Evolutionary conservation across 371 early-diverging fungal species (phyloP).

Genomic region (Dinochytrium kinnereticum): DNA sequence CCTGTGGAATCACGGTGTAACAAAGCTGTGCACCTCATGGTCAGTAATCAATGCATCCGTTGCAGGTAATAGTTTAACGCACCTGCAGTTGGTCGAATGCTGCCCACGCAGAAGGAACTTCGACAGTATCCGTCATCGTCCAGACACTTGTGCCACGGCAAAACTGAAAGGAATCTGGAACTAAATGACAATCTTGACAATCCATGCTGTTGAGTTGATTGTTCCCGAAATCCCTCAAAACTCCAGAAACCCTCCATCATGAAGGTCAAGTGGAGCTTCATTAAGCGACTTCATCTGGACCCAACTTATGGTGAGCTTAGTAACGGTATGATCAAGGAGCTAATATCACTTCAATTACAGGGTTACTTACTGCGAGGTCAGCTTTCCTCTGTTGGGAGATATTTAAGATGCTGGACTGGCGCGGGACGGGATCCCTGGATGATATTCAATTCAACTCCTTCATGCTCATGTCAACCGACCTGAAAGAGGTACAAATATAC

Average conservation of each 20-base stretch:
- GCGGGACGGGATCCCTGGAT: conserved; percentile 46
- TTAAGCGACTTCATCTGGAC: conserved; percentile 51
- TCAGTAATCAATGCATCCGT: background rate
- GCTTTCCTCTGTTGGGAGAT: conserved; percentile 44
- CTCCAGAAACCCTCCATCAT: too few relatives aligned
- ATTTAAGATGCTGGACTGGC: conserved; percentile 51
- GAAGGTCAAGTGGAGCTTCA: conserved; percentile 49
- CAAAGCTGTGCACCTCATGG: too few relatives aligned
- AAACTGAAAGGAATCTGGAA: too few relatives aligned
- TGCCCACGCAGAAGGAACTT: conserved; percentile 25
- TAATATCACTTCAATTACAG: conserved; percentile 2
- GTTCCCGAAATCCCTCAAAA: too few relatives aligned
- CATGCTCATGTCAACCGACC: conserved; percentile 46
- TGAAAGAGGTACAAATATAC: conserved; percentile 40
- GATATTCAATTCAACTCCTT: conserved; percentile 51
- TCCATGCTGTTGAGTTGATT: too few relatives aligned
- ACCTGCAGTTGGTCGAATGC: conserved; percentile 34
- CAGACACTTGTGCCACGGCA: too few relatives aligned
- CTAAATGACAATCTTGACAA: too few relatives aligned
- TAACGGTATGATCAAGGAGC: background rate
- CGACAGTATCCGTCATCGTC: background rate
- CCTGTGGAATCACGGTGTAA: conserved; percentile 31
- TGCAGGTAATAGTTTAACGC: conserved; percentile 5
- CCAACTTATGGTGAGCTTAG: conserved; percentile 39
- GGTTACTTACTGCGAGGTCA: conserved; percentile 46